A percentile compares a stretch with the other conserved stretches of the same genome.
These are phyloP conservation scores for Alectoria sarmentosa DNA, from an alignment of 495 filamentous ascomycete genomes.

Conservation along the genomic window DNA sequence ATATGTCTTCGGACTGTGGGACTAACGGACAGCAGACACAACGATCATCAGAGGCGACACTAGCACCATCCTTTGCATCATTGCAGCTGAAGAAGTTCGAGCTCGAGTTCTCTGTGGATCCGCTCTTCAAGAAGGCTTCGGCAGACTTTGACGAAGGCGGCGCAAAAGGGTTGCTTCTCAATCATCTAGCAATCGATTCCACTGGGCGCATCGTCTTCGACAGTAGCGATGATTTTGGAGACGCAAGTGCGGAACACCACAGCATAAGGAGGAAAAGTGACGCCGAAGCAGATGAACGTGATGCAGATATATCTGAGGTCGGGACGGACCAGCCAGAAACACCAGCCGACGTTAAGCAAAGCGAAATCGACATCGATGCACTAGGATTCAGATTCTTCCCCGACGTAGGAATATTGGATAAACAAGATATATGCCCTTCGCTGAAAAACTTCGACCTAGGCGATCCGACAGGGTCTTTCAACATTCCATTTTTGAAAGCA, in stretches of 20 bases:
- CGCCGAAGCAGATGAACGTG: conserved; percentile 25
- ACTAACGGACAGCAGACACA: conserved; percentile 42
- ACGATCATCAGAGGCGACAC: conserved; percentile 83
- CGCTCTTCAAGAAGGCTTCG: conserved; percentile 95
- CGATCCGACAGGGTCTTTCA: conserved; percentile 70
- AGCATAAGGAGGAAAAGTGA: conserved; percentile 46
- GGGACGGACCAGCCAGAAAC: conserved; percentile 34
- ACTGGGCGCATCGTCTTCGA: conserved; percentile 94
- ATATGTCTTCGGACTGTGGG: not conserved
- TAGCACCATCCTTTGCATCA: conserved; percentile 79
- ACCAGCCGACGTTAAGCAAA: conserved; percentile 46
- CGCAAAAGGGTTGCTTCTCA: conserved; percentile 89
- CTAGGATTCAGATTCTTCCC: conserved; percentile 83
- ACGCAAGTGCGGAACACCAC: conserved; percentile 44
- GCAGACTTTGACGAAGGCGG: conserved; percentile 98
- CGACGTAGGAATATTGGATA: conserved; percentile 64
- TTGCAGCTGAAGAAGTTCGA: conserved; percentile 96
- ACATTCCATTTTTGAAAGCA: conserved; percentile 88
- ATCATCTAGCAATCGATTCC: conserved; percentile 88
- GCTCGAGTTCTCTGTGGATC: conserved; percentile 93
- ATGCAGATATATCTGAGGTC: conserved; percentile 33
- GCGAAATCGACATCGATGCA: conserved; percentile 68
- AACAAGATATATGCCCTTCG: conserved; percentile 90
- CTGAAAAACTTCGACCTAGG: conserved; percentile 89
- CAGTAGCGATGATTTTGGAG: conserved; percentile 84